phyloP scores from a whole-genome alignment of 805 yeast genomes.

The Limtongia smithiae region DNA sequence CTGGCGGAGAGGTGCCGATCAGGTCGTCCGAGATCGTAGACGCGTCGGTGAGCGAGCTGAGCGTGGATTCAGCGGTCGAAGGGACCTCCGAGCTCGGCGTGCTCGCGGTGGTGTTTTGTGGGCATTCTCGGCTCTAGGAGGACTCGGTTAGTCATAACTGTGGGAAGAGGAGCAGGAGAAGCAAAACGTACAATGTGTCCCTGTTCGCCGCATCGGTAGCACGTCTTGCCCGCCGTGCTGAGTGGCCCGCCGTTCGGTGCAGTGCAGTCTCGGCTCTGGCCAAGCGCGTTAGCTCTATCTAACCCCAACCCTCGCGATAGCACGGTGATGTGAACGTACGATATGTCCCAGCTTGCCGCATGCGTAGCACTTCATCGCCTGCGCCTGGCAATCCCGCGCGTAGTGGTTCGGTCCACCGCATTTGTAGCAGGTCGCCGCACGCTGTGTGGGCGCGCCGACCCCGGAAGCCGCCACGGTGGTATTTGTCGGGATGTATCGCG shows the following conservation, averaged over 20 bases:
- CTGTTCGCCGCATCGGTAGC: conserved; percentile 65
- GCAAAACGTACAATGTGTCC: conserved; percentile 72
- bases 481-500: conserved; percentile 14
- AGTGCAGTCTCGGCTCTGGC: conserved; percentile 31
- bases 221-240: conserved; percentile 46
- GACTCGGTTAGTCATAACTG: not conserved
- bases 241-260: conserved; percentile 31
- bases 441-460: conserved; percentile 8
- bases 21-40: conserved; percentile 23
- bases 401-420: conserved; percentile 85
- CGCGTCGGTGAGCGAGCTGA: conserved; percentile 24
- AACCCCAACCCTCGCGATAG: too few relatives aligned
- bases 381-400: conserved; percentile 82
- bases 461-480: not conserved
- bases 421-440: conserved; percentile 66
- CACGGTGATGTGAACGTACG: conserved; percentile 49
- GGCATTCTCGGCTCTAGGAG: conserved; percentile 21
- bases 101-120: conserved; percentile 18
- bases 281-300: not conserved
- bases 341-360: conserved; percentile 87
- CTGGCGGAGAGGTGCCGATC: conserved; percentile 22
- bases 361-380: conserved; percentile 73
- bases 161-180: not conserved
- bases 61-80: conserved; percentile 15
- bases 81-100: conserved; percentile 17